phyloP scores from a whole-genome alignment of 1,139 yeast genomes.

The Candida pseudoviswanathii region DNA sequence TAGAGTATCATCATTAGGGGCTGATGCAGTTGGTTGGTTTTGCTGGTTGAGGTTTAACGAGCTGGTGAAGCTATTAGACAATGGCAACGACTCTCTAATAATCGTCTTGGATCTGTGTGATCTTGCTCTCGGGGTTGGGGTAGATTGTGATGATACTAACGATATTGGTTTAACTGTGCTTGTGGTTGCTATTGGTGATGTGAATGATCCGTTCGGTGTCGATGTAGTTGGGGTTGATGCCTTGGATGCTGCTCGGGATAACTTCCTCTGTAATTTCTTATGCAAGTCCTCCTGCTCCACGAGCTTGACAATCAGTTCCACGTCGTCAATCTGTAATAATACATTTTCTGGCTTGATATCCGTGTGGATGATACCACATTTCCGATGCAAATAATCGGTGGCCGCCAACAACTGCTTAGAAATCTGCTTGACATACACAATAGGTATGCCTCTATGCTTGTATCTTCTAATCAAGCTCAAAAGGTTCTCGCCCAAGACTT shows the following conservation, averaged over 20 bases:
- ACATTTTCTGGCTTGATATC: conserved; percentile 91
- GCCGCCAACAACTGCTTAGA: conserved; percentile 77
- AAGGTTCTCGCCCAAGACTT: conserved; percentile 81
- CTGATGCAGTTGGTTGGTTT: conserved; percentile 1
- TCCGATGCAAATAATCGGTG: conserved; percentile 77
- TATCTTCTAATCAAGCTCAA: conserved; percentile 69
- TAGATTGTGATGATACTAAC: conserved; percentile 1
- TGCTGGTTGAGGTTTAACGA: conserved; percentile 19
- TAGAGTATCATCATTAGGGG: conserved; percentile 20
- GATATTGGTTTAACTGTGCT: conserved; percentile 3
- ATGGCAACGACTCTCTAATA: conserved; percentile 84
- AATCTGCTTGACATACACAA: conserved; percentile 74
- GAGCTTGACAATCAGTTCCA: conserved; percentile 63
- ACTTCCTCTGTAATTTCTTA: conserved; percentile 41
- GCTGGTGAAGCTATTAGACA: conserved; percentile 54
- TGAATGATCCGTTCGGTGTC: conserved; percentile 20
- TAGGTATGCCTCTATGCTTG: conserved; percentile 74
- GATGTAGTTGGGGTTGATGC: conserved; percentile 35
- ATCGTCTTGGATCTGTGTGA: conserved; percentile 67
- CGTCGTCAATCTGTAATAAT: conserved; percentile 77
- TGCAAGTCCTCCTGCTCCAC: conserved; percentile 57
- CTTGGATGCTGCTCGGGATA: conserved; percentile 28
- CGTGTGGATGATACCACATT: conserved; percentile 89
- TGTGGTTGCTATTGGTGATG: conserved; percentile 7
- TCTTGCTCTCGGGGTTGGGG: conserved; percentile 40